These are phyloP conservation scores for Cucurbita argyrosperma DNA, from an alignment of 306 rosid genomes.

Conservation along the genomic window DNA sequence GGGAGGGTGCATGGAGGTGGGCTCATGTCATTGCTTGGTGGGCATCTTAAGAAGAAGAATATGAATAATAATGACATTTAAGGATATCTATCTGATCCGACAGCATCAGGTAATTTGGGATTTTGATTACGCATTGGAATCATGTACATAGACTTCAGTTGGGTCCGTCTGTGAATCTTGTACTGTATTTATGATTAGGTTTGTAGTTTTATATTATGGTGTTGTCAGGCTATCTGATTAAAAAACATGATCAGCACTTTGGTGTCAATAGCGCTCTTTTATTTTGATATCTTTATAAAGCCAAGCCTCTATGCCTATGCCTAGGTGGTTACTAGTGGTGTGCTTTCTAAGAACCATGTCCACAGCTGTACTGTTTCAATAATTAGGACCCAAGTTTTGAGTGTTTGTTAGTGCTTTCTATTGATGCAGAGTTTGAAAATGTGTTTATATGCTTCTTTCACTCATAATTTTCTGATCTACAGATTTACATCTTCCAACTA, in stretches of 20 bases:
- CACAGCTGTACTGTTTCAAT: background rate
- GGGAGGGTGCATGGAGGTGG: constrained; percentile 70
- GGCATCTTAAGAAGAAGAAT: constrained; percentile 28
- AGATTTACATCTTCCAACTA: too few relatives aligned
- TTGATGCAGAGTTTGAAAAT: too few relatives aligned
- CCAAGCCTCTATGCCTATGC: background rate
- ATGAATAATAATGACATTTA: constrained; percentile 8
- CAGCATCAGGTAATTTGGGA: background rate
- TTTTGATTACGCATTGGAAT: background rate
- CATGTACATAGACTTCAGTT: background rate
- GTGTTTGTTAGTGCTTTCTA: background rate
- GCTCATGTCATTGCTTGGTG: constrained; percentile 52
- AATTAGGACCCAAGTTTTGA: background rate
- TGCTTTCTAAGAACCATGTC: background rate
- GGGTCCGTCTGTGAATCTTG: background rate
- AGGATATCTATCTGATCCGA: background rate
- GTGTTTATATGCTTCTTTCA: background rate
- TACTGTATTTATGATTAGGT: background rate
- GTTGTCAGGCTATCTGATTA: background rate
- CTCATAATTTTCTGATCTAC: too few relatives aligned
- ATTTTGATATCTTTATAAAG: background rate
- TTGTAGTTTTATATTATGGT: background rate
- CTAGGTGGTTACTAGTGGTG: background rate
- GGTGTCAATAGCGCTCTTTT: background rate
- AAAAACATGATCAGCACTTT: background rate